phyloP scores from a whole-genome alignment of 164 flowering plant genomes.

The Nymphaea colorata region DNA sequence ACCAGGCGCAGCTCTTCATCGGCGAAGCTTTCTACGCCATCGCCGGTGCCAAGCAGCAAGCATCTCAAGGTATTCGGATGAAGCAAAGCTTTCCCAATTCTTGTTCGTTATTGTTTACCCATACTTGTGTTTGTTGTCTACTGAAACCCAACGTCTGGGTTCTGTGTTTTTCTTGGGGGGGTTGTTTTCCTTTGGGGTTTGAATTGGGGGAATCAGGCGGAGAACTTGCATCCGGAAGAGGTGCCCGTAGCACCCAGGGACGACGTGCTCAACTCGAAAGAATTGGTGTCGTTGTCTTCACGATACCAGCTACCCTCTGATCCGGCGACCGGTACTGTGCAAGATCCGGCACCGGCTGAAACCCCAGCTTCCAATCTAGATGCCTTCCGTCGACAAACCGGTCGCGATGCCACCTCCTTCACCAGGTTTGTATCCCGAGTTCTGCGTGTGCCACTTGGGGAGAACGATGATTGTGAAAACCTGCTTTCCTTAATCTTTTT shows the following conservation, averaged over 20 bases:
- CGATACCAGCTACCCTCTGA: not conserved
- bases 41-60: conserved; percentile 23
- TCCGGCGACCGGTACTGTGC: not conserved
- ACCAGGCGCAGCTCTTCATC: conserved; percentile 84
- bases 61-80: conserved; percentile 42
- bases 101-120: conserved; percentile 1
- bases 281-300: not conserved
- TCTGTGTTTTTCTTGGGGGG: not conserved
- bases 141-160: not conserved
- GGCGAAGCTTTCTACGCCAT: conserved; percentile 26
- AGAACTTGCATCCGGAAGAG: not conserved
- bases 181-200: not conserved
- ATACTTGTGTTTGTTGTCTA: not conserved
- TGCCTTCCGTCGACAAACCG: not conserved
- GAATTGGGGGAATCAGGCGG: not conserved
- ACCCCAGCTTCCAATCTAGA: not conserved
- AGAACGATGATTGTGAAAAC: not conserved
- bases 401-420: not conserved
- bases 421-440: not conserved
- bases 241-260: not conserved
- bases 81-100: conserved; percentile 5
- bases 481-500: not conserved
- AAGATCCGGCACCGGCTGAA: not conserved
- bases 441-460: not conserved
- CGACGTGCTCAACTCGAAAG: not conserved